These are phyloP conservation scores for Fusarium humuli DNA, from an alignment of 2,329 filamentous ascomycete genomes.

Conservation along the genomic window DNA sequence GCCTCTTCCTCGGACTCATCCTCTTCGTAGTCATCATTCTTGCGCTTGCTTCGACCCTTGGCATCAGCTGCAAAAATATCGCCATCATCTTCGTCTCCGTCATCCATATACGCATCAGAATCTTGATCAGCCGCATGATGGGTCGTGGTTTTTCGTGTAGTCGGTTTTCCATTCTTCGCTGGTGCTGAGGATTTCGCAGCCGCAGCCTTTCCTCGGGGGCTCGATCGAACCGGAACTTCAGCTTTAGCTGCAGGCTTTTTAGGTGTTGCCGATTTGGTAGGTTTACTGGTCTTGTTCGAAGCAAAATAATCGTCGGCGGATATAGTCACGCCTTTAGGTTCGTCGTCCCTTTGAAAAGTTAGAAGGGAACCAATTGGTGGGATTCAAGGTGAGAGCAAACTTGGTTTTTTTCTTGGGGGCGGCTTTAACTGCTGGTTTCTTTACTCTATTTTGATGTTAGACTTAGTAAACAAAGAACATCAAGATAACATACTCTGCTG, in stretches of 20 bases:
- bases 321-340: constrained; percentile 62
- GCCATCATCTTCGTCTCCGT: constrained; percentile 76
- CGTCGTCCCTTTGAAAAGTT: constrained; percentile 51
- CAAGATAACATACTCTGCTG: constrained; percentile 59
- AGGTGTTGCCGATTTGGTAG: constrained; percentile 53
- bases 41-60: constrained; percentile 73
- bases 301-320: constrained; percentile 70
- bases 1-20: constrained; percentile 79
- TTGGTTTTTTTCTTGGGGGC: constrained; percentile 66
- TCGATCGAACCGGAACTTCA: constrained; percentile 63
- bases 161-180: constrained; percentile 46
- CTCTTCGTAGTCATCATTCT: constrained; percentile 80
- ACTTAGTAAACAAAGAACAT: neutral
- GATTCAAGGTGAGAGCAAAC: constrained; percentile 51
- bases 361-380: neutral
- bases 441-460: constrained; percentile 50
- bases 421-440: constrained; percentile 64
- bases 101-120: constrained; percentile 70
- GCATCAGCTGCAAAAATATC: constrained; percentile 85
- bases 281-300: constrained; percentile 57
- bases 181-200: constrained; percentile 47
- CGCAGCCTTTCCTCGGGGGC: constrained; percentile 61
- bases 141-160: constrained; percentile 58
- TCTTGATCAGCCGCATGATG: constrained; percentile 61
- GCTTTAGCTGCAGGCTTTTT: constrained; percentile 57